Evolutionary conservation across 1,139 yeast genomes (phyloP).

Genomic region (Candida sanyaensis): DNA sequence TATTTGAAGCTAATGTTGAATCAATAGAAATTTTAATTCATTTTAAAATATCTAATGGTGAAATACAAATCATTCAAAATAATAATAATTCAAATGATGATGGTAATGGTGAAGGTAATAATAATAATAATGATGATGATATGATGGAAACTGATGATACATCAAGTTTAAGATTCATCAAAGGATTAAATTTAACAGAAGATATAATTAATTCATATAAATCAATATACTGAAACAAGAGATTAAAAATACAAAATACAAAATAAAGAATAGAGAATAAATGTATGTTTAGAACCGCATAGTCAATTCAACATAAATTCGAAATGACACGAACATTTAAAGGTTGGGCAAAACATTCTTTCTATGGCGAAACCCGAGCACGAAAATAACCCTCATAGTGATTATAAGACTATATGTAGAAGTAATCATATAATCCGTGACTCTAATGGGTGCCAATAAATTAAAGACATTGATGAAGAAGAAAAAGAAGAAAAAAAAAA

Average conservation of each 20-base stretch:
- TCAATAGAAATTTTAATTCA: conserved; percentile 17
- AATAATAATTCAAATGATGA: conserved; percentile 10
- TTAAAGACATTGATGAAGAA: conserved; percentile 69
- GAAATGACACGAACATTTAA: conserved; percentile 57
- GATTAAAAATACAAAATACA: too few species aligned
- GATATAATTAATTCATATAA: conserved; percentile 22
- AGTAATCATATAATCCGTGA: conserved; percentile 66
- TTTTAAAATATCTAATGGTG: conserved; percentile 35
- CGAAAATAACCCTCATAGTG: conserved; percentile 55
- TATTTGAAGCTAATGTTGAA: conserved; percentile 23
- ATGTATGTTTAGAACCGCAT: conserved; percentile 55
- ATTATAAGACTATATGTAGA: conserved; percentile 49
- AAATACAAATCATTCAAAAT: conserved; percentile 11
- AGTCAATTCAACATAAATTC: conserved; percentile 42
- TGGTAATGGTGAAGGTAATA: too few species aligned
- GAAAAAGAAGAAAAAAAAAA: conserved; percentile 24
- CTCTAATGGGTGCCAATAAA: conserved; percentile 87
- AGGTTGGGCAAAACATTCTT: conserved; percentile 60
- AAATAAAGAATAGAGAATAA: conserved; percentile 10
- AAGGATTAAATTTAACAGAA: conserved; percentile 34
- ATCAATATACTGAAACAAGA: conserved; percentile 22
- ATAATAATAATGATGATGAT: conserved; percentile 16
- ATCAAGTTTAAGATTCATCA: conserved; percentile 20
- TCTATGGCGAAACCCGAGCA: conserved; percentile 94
- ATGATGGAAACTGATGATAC: conserved; percentile 23